Base-by-base conservation (phyloP, 805 yeast genomes). In the Metschnikowia aberdeeniae region DNA sequence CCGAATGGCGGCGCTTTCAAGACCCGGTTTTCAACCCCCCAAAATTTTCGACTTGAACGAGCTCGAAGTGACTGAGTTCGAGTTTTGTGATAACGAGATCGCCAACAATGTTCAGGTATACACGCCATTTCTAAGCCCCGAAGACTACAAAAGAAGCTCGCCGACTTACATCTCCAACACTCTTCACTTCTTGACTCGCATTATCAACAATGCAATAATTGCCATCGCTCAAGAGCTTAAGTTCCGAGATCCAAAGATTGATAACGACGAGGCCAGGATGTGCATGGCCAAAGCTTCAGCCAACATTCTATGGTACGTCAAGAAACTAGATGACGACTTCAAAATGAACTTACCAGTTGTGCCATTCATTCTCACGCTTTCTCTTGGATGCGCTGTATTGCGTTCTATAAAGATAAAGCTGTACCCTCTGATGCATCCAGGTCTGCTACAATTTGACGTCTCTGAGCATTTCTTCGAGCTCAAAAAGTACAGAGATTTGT, bases 141-240 rank as follows among this genome's bases (percentile, higher is more conserved):
- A 28, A 5, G 33, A 30, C 37, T 36, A 43, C 34, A 19, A 26
- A n/a, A 19, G 11, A 31, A 61, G 29, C 2, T 36, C 40, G 20
- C 34, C 36, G 10, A 32, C 37, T 6, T 63, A 61, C 41, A 49
- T 53, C 3, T 41, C 43, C 14, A 53, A 54, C 43, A 46, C 59
- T 28, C 47, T 58, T 12, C 61, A 62, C 39, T 62, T 65, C 29
- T 34, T 64, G 24, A 44, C 63, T 1, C 51, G 70, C 29, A 36
- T 65, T n/a, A 47, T 62, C 13, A 65, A 59, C 48, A 64, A 64
- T 47, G 50, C 50, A 7, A 52, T 60, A 9, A 57, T 64, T 24
- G 22, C 64, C 22, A 54, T 53, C 2, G 52, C 61, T 7, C 68
- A 63, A 43, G 64, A 64, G 46, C 51, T 54, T 10, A 56, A 57